phyloP scores from a whole-genome alignment of 176 grass and related monocot species.

The maize (Zea mays) region Zm-B73-REFERENCE-NAM-5.0 NC_050096.1:89667501-89668000 shows the following conservation, averaged over 20 bases:
- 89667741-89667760: not conserved
- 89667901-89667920: no score
- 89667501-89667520: no score
- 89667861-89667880: no score
- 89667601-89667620: not conserved
- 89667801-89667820: not conserved
- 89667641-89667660: not conserved
- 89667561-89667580: conserved; percentile 24
- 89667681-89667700: not conserved
- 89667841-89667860: not conserved
- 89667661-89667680: not conserved
- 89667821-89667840: no score
- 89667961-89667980: not conserved
- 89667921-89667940: not conserved
- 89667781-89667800: not conserved
- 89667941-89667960: not conserved
- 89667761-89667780: not conserved
- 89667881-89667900: no score
- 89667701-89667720: not conserved
- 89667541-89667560: no score
- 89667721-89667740: not conserved
- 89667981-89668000: not conserved
- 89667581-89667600: not conserved
- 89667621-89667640: not conserved
- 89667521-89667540: no score